phyloP scores from a whole-genome alignment of 2,329 filamentous ascomycete species.

The Diaporthe amygdali region DNA sequence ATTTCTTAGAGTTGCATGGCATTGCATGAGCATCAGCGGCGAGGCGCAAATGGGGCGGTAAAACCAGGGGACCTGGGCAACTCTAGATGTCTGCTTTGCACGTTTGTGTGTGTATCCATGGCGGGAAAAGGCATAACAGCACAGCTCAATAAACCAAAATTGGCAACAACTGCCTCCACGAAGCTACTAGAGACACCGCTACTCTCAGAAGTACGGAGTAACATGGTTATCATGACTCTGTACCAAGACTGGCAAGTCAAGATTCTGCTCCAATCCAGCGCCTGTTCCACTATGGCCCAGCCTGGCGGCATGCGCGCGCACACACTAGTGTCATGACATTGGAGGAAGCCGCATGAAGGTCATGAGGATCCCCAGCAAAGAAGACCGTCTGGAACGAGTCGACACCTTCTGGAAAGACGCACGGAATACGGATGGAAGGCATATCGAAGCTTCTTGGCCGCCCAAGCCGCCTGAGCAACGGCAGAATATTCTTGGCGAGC shows the following conservation, averaged over 20 bases:
- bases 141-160: not conserved
- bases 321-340: not conserved
- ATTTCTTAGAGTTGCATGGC: not conserved
- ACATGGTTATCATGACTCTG: conserved; percentile 6
- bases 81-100: not conserved
- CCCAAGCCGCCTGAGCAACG: not conserved
- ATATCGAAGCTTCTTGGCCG: not conserved
- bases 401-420: conserved; percentile 15
- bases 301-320: not conserved
- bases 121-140: not conserved
- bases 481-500: not conserved
- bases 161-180: not conserved
- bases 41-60: conserved; percentile 8
- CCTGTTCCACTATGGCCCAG: not conserved
- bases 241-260: not conserved
- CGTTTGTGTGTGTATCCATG: not conserved
- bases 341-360: not conserved
- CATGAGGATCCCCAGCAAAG: not conserved
- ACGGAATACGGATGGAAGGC: conserved; percentile 1
- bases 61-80: not conserved
- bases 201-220: not conserved
- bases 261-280: not conserved
- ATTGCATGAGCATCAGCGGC: conserved; percentile 15
- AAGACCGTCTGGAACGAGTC: not conserved
- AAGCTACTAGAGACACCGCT: not conserved